Base-by-base conservation (phyloP, 257 asterid species). In the Lycium ferocissimum region DNA sequence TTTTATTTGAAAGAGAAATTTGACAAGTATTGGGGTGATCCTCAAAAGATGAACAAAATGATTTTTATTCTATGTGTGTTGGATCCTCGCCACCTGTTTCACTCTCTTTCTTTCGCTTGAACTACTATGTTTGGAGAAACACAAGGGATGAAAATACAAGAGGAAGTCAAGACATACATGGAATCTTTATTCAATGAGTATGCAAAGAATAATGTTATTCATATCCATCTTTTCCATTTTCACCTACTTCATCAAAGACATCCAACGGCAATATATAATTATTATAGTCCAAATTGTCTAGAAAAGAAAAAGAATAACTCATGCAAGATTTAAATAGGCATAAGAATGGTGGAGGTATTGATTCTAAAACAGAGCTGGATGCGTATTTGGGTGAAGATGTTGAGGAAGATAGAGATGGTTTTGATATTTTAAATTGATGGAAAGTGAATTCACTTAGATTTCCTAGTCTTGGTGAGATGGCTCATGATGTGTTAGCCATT, bases 1-100 rank as follows among this genome's bases (percentile, higher is more conserved):
- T 49, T 9, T 43, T 17, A n/a, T 54, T 82, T 83, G 17, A 79
- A 13, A 35, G 69, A 33, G 35, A 82, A 59, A 35, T n/a, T 57
- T 40, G 58, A 69, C n/a, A 85, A 54, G 56, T 71, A 83, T 83
- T 72, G 72, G 82, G 49, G 87, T 18, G 53, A 82, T 10, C 40
- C 56, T 51, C 57, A 85, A 1, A 80, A 79, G 13, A 20, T 80
- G 61, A 85, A 79, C 69, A 63, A 22, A 38, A 10, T 85, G 2
- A 20, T 69, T 9, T 79, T 43, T 66, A 45, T 59, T 51, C 37
- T 37, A 1, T 26, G 40, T n/a, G 35, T 80, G 9, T 84, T 80
- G 56, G 84, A 85, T 35, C 71, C 59, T 1, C 5, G 61, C 13
- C 26, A 65, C n/a, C 65, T 79, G 62, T 18, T 69, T 9, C 53